Percentiles rank a stretch among this genome's conserved stretches.
phyloP scores from a whole-genome alignment of 768 basidiomycete species.

The Podaxis pistillaris region DNA sequence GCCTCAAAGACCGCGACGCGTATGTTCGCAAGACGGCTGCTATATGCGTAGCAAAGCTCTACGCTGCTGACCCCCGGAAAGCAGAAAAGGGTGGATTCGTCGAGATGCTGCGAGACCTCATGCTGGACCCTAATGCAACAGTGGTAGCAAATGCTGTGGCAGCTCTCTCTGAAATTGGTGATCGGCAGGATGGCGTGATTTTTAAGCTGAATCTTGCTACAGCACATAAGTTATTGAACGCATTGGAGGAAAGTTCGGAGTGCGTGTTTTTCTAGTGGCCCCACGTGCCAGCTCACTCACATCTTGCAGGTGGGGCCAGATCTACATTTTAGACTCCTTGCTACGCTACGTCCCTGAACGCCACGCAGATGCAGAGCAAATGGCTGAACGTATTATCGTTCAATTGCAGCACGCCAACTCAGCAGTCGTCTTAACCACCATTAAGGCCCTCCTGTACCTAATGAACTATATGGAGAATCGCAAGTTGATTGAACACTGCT shows the following conservation, averaged over 20 bases:
- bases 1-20: conserved; percentile 90
- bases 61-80: conserved; percentile 80
- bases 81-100: conserved; percentile 92
- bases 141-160: conserved; percentile 98
- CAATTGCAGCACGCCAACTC: conserved; percentile 98
- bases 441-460: conserved; percentile 91
- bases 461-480: conserved; percentile 99
- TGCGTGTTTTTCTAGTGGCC: conserved; percentile 40
- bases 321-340: conserved; percentile 94
- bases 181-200: conserved; percentile 91
- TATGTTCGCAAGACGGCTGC: conserved; percentile 99
- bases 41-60: conserved; percentile 95
- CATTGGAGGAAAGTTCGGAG: conserved; percentile 97
- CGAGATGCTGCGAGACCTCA: conserved; percentile 83
- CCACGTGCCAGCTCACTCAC: conserved; percentile 16
- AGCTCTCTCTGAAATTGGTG: conserved; percentile 94
- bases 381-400: conserved; percentile 93
- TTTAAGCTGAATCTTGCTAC: conserved; percentile 86
- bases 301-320: conserved; percentile 88
- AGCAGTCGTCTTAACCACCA: conserved; percentile 97
- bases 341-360: conserved; percentile 91
- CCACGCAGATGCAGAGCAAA: conserved; percentile 84
- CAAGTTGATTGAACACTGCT: conserved; percentile 81
- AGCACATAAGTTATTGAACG: conserved; percentile 87
- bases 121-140: conserved; percentile 93